A percentile compares a stretch with the other conserved stretches of the same genome.
Conservation (phyloP, 2,329 filamentous ascomycete species). For the Neofusicoccum kwambonambiense region DNA sequence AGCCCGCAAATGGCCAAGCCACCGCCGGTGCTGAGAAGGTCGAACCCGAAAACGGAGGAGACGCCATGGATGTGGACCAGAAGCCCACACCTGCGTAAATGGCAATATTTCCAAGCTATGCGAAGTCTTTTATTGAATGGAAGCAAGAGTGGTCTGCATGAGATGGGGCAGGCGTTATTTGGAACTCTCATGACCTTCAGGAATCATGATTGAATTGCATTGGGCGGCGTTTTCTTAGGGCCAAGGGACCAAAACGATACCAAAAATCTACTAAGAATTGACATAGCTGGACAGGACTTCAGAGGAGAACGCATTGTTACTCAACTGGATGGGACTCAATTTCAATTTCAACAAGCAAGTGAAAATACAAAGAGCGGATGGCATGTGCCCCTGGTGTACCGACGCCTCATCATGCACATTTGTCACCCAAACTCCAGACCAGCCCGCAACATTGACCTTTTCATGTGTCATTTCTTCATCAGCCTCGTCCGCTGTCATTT, state of each 20-base stretch:
- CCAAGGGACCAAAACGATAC: background rate
- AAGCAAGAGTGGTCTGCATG: background rate
- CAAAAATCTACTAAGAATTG: background rate
- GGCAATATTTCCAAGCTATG: too few species aligned
- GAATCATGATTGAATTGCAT: background rate
- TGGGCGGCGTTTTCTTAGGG: background rate
- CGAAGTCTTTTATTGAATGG: too few species aligned
- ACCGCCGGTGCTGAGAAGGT: background rate
- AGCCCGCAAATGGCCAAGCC: background rate
- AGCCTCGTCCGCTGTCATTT: background rate
- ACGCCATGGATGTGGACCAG: slow-evolving; percentile 14
- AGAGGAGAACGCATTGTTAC: background rate
- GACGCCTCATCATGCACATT: background rate
- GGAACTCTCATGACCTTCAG: background rate
- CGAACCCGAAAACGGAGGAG: background rate
- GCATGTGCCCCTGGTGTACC: background rate
- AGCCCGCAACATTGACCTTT: too few species aligned
- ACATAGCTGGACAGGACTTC: background rate
- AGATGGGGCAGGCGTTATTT: background rate
- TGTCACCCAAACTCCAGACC: background rate
- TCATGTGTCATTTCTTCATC: background rate
- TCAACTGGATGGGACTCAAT: background rate
- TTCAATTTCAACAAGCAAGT: background rate
- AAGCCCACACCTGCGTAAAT: background rate
- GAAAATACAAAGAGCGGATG: background rate